Evolutionary conservation across 345 rosid species (phyloP), one percentile per base, ranked within the genome.

Genomic region (Passiflora organensis): DNA sequence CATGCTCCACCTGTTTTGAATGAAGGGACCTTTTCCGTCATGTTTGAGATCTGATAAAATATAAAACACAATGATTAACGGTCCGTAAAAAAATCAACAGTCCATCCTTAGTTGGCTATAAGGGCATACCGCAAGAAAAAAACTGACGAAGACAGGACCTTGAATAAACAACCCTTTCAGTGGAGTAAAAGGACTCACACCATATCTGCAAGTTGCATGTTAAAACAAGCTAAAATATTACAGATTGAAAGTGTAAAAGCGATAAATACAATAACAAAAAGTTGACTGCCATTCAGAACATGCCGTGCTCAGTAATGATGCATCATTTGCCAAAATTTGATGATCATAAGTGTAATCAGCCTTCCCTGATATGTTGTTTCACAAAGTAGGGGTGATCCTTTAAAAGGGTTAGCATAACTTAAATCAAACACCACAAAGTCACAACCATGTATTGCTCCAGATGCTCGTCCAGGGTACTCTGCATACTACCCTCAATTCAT

Each of bases 1-100:
- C 54, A 75, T 6, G 89, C 87, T 53, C 99, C 99, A 16, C 99
- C 94, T 12, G 12, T 71, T 68, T 89, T 78, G 64, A 91, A 89
- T 5, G 99, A 89, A 9, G 87, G 85, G 53, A 89, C 82, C 59
- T 93, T 93, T 69, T 89, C 95, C n/a, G 79, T 89, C 99, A 89
- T 93, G 56, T 80, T 86, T 32, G 78, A 20, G 52, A 91, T 74
- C 98, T 85, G 78, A 50, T 32, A 32, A 2, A 39, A 63, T 12
- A 65, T 22, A 49, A 69, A 23, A 59, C 19, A 46, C 45, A 38
- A 51, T 21, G 20, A 15, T 44, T 14, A n/a, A 60, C 39, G 15
- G 53, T 38, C 17, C 37, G 15, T 19, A 42, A 36, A 6, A n/a
- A 53, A 32, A 24, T n/a, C 32, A 38, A 65, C 0, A 28, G 42